Base-by-base conservation (phyloP, 2,329 filamentous ascomycete species). In the Aspergillus fructus region DNA sequence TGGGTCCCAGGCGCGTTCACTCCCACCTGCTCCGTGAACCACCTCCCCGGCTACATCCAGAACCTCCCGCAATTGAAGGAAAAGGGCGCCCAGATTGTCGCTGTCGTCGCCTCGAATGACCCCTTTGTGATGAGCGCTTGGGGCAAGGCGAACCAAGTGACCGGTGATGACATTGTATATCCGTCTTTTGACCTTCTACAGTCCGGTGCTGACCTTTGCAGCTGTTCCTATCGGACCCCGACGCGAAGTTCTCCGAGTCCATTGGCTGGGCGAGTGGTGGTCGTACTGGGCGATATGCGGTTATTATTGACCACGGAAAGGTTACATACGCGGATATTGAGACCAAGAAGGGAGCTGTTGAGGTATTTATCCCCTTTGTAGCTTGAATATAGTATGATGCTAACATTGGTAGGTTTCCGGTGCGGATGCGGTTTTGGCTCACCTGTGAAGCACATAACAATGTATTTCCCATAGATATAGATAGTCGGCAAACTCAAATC, bases 91-190 rank as follows among this genome's bases (percentile, higher is more conserved):
- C 90, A 96, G 74, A 76, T 89, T 59, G 85, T 96, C 65, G 84
- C 90, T 57, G 85, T 93, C 64, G 85, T 94, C 70, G 89, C 90
- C 40, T 88, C 79, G 79, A 96, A 96, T 74, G 91, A 96, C 74
- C 80, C 87, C 52, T 94, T 83, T 69, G 91, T 96, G 71, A 93
- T 93, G 90, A 87, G 86, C 64, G 90, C 89, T 19, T 93, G 90
- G 90, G 89, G 86, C 75, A 96, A 96, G 83, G 90, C 91, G 64
- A 93, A 96, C 74, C 81, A 83, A 42, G 81, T 93, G 67, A 87
- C 85, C 69, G 85, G 87, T 60, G 86, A 93, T 66, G 82, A 84
- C 62, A 84, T 89, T 62, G 81, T 87, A 71, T 78, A 71, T 53
- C 7, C 15, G n/a, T 15, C 24, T 41, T 8, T 17, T 1, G 4